Evolutionary conservation across 805 yeast genomes (phyloP).

Genomic region (Metschnikowia similis): DNA sequence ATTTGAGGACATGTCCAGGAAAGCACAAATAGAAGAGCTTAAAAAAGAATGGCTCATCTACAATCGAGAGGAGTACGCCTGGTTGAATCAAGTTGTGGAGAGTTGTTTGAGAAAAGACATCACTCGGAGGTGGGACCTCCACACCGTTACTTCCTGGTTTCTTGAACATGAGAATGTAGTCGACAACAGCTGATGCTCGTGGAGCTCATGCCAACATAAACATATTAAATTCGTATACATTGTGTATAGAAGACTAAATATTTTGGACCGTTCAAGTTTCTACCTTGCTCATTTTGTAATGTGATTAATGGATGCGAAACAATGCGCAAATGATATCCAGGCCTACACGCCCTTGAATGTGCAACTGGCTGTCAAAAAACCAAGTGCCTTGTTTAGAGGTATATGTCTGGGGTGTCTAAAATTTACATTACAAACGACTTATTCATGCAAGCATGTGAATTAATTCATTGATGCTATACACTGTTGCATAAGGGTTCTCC

Average conservation of each 20-base stretch:
- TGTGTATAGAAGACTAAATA: background rate
- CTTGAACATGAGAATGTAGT: background rate
- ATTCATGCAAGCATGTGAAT: too few species aligned
- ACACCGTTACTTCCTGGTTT: slow-evolving; percentile 22
- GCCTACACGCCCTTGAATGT: background rate
- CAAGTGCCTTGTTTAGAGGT: background rate
- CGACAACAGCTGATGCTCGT: background rate
- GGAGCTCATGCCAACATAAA: background rate
- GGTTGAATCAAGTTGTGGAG: slow-evolving; percentile 35
- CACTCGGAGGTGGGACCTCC: slow-evolving; percentile 49
- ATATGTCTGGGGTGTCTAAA: background rate
- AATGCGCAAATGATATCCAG: background rate
- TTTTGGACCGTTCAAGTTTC: background rate
- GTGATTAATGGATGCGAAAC: background rate
- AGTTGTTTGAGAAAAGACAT: slow-evolving; percentile 55
- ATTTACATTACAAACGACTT: background rate
- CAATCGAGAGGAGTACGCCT: slow-evolving; percentile 20
- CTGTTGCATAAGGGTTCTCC: too few species aligned
- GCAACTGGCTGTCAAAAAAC: background rate
- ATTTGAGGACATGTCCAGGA: slow-evolving; percentile 12
- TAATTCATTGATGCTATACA: too few species aligned
- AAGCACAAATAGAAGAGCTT: slow-evolving; percentile 8
- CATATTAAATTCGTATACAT: background rate
- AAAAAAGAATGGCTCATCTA: slow-evolving; percentile 17
- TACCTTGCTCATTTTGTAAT: background rate